Percentiles rank a stretch among this genome's conserved stretches.
Conservation (phyloP, 2,329 filamentous ascomycete genomes). For the Diaporthe citrichinensis region DNA sequence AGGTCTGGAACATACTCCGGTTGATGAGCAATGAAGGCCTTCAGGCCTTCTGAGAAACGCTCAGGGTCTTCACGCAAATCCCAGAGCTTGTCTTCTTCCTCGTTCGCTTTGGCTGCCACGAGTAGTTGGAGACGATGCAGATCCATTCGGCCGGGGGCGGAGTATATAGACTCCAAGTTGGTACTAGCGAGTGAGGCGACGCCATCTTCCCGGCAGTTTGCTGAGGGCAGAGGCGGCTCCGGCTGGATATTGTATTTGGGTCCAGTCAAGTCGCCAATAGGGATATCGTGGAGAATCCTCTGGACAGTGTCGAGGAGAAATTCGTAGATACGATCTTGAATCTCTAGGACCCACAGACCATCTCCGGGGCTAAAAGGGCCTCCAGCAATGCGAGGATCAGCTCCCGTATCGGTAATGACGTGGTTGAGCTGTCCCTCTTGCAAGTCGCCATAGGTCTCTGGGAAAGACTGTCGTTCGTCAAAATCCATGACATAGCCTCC, state of each 20-base stretch:
- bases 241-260: not conserved
- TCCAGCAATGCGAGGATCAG: not conserved
- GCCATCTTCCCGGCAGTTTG: not conserved
- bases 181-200: not conserved
- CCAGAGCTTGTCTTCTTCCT: conserved; percentile 3
- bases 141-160: not conserved
- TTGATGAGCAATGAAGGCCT: not conserved
- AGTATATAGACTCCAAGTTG: not conserved
- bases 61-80: not conserved
- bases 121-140: not conserved
- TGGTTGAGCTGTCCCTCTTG: too few species aligned
- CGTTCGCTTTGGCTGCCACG: not conserved
- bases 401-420: too few species aligned
- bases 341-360: not conserved
- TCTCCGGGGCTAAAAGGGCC: not conserved
- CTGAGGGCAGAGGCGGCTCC: not conserved
- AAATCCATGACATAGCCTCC: not conserved
- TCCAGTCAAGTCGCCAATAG: not conserved
- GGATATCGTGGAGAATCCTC: not conserved
- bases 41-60: not conserved
- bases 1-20: not conserved
- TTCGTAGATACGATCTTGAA: not conserved
- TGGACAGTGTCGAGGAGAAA: not conserved
- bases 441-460: not conserved
- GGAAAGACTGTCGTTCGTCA: not conserved